Evolutionary conservation across 805 yeast genomes (phyloP), one percentile per base, ranked within the genome.

Genomic region (Scheffersomyces ergatensis): DNA sequence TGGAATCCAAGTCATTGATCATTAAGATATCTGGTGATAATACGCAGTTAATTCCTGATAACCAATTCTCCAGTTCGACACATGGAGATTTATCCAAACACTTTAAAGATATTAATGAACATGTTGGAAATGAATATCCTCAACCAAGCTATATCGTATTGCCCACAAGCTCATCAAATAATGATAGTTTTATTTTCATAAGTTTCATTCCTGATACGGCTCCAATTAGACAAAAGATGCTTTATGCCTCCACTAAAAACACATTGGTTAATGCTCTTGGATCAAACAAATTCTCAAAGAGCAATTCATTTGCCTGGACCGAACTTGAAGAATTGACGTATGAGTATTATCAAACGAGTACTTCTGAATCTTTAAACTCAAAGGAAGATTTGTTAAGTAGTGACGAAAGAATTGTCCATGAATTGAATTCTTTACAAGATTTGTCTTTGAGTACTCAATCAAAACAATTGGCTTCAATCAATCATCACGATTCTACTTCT

Each of bases 191-290:
- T 25, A 73, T 78, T 3, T 89, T 92, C 52, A 76, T 89, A 34
- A 80, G 93, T 16, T 90, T 75, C 64, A 90, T 92, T 39, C 97
- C 99, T 0, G 97, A 92, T 58, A 62, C 62, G 37, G 86, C 97
- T 7, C 80, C 83, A 2, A 90, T 92, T 29, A 77, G 89, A 43
- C 74, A 77, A 42, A 93, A 92, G 60, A 93, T 93, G 97, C 71
- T 93, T 36, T 93, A 90, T 60, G 98, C 98, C 4, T 87, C 97
- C 2, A 82, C 95, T 9, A 88, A 88, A 46, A 84, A 80, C 58
- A 80, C 93, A 1, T 62, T 93, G 27, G 65, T 86, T 41, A 79
- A 85, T 50, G 83, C 84, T 46, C 70, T 92, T 30, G 97, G 97
- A 7, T 75, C 76, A 4, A 75, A 73, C 42, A 63, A 66, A 39